phyloP scores from a whole-genome alignment of 2,329 filamentous ascomycete species.

The Epichloe sp. region DNA sequence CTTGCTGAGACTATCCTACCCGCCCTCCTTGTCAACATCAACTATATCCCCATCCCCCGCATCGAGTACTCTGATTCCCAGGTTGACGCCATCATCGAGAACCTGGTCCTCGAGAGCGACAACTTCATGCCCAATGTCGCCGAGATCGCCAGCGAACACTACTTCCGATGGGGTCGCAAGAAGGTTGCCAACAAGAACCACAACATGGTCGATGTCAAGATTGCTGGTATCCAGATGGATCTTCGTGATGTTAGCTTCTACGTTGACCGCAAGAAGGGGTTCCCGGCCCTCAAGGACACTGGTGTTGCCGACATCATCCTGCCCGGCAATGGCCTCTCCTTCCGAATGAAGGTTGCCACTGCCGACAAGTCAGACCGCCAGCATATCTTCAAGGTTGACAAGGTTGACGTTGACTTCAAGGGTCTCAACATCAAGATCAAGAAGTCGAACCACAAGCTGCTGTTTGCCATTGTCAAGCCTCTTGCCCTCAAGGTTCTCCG shows the following conservation, averaged over 20 bases:
- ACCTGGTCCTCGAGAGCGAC: conserved; percentile 88
- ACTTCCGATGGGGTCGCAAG: conserved; percentile 91
- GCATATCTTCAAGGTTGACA: conserved; percentile 91
- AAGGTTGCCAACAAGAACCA: conserved; percentile 66
- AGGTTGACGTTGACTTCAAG: conserved; percentile 71
- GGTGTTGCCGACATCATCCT: conserved; percentile 84
- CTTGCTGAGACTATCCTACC: conserved; percentile 78
- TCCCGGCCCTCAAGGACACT: conserved; percentile 74
- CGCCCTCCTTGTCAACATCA: conserved; percentile 65
- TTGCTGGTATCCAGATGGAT: conserved; percentile 87
- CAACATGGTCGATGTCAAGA: conserved; percentile 71
- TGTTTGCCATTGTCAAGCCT: conserved; percentile 80
- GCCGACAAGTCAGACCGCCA: conserved; percentile 61
- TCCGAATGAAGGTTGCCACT: conserved; percentile 80
- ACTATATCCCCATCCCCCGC: conserved; percentile 84
- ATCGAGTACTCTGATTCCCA: conserved; percentile 82
- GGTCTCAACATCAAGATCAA: conserved; percentile 79
- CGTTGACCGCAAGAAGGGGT: conserved; percentile 87
- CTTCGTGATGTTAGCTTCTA: conserved; percentile 86
- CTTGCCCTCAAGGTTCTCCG: conserved; percentile 72
- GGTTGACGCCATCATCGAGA: conserved; percentile 84
- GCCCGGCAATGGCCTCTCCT: conserved; percentile 75
- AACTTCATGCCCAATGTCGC: conserved; percentile 91
- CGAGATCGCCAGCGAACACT: conserved; percentile 84
- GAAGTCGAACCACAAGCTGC: conserved; percentile 87